Percentiles rank a stretch among this genome's conserved stretches.
phyloP scores from a whole-genome alignment of 2,329 filamentous ascomycete species.

The Fusarium pseudoanthophilum region DNA sequence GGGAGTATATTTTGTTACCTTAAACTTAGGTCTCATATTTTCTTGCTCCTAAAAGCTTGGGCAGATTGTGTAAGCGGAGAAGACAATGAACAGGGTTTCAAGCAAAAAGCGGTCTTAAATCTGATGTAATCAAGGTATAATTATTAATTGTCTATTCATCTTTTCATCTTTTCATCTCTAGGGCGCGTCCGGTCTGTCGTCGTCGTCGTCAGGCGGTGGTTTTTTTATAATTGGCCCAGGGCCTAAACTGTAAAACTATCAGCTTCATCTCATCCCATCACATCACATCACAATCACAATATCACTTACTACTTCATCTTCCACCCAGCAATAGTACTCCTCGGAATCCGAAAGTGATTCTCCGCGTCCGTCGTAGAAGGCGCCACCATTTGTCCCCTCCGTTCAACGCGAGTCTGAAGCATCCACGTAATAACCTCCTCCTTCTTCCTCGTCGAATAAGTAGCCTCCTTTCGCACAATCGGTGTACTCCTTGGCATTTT shows the following conservation, averaged over 20 bases:
- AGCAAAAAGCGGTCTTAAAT: not conserved
- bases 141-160: constrained; percentile 17
- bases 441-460: constrained; percentile 17
- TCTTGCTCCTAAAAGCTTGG: too few relatives aligned
- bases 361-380: constrained; percentile 11
- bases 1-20: too few relatives aligned
- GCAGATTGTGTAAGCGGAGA: not conserved
- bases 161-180: not conserved
- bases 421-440: constrained; percentile 24
- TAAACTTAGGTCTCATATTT: too few relatives aligned
- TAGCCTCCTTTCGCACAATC: constrained; percentile 22
- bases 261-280: not conserved
- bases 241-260: not conserved
- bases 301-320: not conserved
- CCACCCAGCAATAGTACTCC: constrained; percentile 23
- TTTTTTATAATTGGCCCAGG: constrained; percentile 9
- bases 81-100: not conserved
- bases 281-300: not conserved
- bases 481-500: not conserved
- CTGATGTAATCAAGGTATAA: not conserved
- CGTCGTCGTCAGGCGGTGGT: too few relatives aligned
- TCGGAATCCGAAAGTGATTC: constrained; percentile 16
- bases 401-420: not conserved
- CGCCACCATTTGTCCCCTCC: constrained; percentile 6
- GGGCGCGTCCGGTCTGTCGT: not conserved